Percentiles rank a stretch among this genome's conserved stretches.
Evolutionary conservation across 1,284 basidiomycete genomes (phyloP).

Genomic region (Phylloporus gajari): DNA sequence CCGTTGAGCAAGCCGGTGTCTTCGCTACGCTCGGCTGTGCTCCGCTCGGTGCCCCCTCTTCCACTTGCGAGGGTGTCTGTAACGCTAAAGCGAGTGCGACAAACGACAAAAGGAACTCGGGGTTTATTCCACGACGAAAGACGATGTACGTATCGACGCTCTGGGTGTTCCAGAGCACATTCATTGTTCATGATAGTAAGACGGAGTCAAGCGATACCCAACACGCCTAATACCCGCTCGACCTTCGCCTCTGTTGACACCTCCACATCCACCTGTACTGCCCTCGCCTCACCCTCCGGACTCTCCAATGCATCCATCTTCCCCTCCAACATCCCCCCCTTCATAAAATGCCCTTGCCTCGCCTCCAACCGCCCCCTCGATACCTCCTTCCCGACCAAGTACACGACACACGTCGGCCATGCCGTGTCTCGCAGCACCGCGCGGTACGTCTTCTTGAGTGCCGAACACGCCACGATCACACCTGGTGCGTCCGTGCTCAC

Average conservation of each 20-base stretch:
- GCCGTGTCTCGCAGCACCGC: slow-evolving; percentile 71
- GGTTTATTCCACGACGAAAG: too few species aligned
- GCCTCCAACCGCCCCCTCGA: slow-evolving; percentile 77
- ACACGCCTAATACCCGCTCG: slow-evolving; percentile 22
- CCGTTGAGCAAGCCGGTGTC: too few species aligned
- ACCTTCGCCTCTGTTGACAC: slow-evolving; percentile 70
- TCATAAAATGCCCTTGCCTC: slow-evolving; percentile 89
- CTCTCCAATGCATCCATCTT: slow-evolving; percentile 85
- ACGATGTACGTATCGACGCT: too few species aligned
- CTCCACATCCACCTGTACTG: slow-evolving; percentile 72
- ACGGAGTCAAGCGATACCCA: not conserved
- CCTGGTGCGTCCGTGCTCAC: slow-evolving; percentile 56
- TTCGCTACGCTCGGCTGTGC: too few species aligned
- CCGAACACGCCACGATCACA: slow-evolving; percentile 88
- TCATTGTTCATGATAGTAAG: too few species aligned
- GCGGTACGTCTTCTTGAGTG: slow-evolving; percentile 84
- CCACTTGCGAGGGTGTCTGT: too few species aligned
- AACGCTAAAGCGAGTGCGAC: too few species aligned
- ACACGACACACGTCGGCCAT: slow-evolving; percentile 80
- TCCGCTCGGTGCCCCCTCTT: too few species aligned
- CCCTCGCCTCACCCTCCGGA: slow-evolving; percentile 75
- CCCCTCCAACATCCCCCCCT: slow-evolving; percentile 85
- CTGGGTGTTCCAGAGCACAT: too few species aligned
- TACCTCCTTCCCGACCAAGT: slow-evolving; percentile 78
- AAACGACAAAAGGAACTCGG: too few species aligned